Evolutionary conservation across 768 basidiomycete genomes (phyloP).

Genomic region (Epithele typhae): DNA sequence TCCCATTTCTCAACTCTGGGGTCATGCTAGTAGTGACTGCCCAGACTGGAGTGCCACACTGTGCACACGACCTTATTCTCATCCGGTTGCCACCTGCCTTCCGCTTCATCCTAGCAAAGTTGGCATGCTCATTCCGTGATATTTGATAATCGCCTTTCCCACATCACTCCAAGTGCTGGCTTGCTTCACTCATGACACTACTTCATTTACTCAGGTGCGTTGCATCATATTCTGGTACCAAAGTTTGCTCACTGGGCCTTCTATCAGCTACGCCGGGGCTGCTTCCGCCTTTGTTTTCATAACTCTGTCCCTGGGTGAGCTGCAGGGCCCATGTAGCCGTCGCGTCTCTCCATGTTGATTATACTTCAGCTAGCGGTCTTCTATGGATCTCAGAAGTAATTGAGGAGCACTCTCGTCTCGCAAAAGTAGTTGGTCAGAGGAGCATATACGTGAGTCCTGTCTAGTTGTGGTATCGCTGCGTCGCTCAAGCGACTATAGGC

Average conservation of each 20-base stretch:
- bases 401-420: slow-evolving; percentile 83
- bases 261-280: slow-evolving; percentile 72
- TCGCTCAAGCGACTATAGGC: too few species aligned
- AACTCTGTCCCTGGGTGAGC: slow-evolving; percentile 84
- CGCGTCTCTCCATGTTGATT: slow-evolving; percentile 5
- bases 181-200: slow-evolving; percentile 13
- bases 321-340: neutral
- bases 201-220: slow-evolving; percentile 17
- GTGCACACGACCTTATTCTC: too few species aligned
- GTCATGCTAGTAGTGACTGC: too few species aligned
- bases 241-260: neutral
- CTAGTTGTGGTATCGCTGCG: too few species aligned
- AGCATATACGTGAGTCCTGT: slow-evolving; percentile 76
- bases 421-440: slow-evolving; percentile 80
- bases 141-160: too few species aligned
- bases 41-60: too few species aligned
- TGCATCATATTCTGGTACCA: neutral
- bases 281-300: slow-evolving; percentile 82
- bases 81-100: too few species aligned
- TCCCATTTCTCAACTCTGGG: too few species aligned
- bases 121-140: too few species aligned
- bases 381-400: slow-evolving; percentile 94
- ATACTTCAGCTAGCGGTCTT: slow-evolving; percentile 80
- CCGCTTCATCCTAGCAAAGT: too few species aligned
- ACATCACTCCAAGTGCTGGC: too few species aligned